A percentile compares a stretch with the other conserved stretches of the same genome.
Evolutionary conservation across 495 filamentous ascomycete species (phyloP).

Genomic region (Saxophila tyrrhenica): DNA sequence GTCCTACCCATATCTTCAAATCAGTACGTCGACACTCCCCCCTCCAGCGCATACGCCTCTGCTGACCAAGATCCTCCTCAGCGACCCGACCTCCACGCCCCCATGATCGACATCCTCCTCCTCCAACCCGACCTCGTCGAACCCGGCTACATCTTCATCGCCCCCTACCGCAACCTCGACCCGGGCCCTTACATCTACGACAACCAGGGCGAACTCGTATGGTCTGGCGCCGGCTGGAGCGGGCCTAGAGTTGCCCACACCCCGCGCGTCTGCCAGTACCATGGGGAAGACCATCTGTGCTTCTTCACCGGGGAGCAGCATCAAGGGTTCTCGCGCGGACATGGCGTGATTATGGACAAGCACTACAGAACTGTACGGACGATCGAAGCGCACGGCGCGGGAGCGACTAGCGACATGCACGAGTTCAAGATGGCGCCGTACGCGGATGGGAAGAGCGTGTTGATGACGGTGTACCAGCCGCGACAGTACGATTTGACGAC

Average conservation of each 20-base stretch:
- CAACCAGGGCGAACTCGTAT: constrained; percentile 25
- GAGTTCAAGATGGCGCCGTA: constrained; percentile 18
- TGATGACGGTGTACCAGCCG: constrained; percentile 18
- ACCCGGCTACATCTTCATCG: constrained; percentile 26
- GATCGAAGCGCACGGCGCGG: constrained; percentile 18
- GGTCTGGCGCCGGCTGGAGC: constrained; percentile 19
- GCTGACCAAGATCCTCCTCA: background rate
- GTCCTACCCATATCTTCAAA: constrained; percentile 15
- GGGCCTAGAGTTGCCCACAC: constrained; percentile 25
- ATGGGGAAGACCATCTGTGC: constrained; percentile 40
- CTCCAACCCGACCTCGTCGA: constrained; percentile 21
- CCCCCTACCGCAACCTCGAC: constrained; percentile 25
- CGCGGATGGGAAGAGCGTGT: constrained; percentile 14
- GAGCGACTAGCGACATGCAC: constrained; percentile 18
- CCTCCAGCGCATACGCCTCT: no score
- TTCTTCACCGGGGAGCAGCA: constrained; percentile 42
- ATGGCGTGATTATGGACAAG: constrained; percentile 43
- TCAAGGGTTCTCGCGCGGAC: constrained; percentile 42
- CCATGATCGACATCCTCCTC: constrained; percentile 20
- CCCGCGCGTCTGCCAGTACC: constrained; percentile 23
- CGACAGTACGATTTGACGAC: constrained; percentile 32
- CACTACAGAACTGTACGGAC: constrained; percentile 39
- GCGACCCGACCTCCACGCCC: constrained; percentile 25
- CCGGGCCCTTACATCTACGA: constrained; percentile 27
- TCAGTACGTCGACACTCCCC: constrained; percentile 18